phyloP scores from a whole-genome alignment of 2,329 filamentous ascomycete genomes.

The Trichoderma sp. region DNA sequence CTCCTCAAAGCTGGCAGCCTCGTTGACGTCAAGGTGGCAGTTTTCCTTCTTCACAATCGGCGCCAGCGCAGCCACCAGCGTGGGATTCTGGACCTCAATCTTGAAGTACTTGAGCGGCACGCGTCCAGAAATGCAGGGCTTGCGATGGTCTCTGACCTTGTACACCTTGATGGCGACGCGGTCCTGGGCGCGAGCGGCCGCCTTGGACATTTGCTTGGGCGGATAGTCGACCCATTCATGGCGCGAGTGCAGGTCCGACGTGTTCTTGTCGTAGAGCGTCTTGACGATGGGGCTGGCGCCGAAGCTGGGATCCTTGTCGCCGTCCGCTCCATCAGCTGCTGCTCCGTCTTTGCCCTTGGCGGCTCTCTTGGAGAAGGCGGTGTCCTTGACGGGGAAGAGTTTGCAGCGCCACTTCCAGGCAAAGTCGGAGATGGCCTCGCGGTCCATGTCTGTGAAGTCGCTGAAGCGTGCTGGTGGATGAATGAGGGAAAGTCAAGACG shows the following conservation, averaged over 20 bases:
- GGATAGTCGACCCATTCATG: conserved; percentile 47
- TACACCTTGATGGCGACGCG: conserved; percentile 48
- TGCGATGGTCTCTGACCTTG: conserved; percentile 48
- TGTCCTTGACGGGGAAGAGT: conserved; percentile 31
- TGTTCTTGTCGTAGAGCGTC: conserved; percentile 44
- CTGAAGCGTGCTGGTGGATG: background rate
- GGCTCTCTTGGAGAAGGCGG: conserved; percentile 26
- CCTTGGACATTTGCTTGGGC: conserved; percentile 46
- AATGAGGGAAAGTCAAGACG: background rate
- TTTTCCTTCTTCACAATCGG: conserved; percentile 47
- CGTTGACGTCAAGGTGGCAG: conserved; percentile 41
- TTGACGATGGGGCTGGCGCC: conserved; percentile 40
- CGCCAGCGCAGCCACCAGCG: conserved; percentile 45
- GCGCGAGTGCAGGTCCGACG: conserved; percentile 26
- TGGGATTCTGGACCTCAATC: conserved; percentile 47
- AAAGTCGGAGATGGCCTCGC: conserved; percentile 34
- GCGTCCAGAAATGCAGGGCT: conserved; percentile 43
- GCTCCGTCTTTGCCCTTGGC: conserved; percentile 25
- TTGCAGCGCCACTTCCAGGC: conserved; percentile 40
- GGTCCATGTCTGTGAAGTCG: conserved; percentile 23
- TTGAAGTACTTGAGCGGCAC: conserved; percentile 44
- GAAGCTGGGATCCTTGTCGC: conserved; percentile 33
- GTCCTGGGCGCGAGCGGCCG: conserved; percentile 40
- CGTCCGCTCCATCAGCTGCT: background rate
- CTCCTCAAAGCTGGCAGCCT: conserved; percentile 40